Base-by-base conservation (phyloP, 805 yeast genomes). In the Lachancea dasiensis region DNA sequence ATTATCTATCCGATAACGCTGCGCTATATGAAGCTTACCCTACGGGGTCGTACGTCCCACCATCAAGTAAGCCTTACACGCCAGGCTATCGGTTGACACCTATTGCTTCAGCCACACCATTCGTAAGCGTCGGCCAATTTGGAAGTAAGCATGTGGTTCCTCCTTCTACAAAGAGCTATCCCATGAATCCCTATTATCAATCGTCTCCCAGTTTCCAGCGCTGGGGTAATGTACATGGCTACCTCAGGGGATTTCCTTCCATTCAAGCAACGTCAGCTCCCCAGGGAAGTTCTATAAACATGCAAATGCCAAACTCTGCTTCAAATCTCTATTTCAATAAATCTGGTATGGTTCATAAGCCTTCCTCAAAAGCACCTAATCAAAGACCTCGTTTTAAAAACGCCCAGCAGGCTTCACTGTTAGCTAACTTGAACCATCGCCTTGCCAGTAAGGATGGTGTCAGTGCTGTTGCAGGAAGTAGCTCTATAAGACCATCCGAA, bases 71-170 rank as follows among this genome's bases (percentile, higher is more conserved):
- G 26, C 49, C 53, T 3, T 49, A 39, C 24, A 48, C 49, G 7
- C 48, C 53, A 18, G 41, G 38, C 14, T 49, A 39, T 28, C 47
- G 53, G 13, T 31, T 49, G 19, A 43, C 53, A 5, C 49, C 53
- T 1, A 39, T 46, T n/a, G 38, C 50, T 6, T 38, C 49, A 6
- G 39, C 48, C 17, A 40, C 39, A 13, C 50, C 55, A 11, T 49
- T 33, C 23, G 22, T 46, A 25, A 35, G 46, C 5, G 39, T 40
- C 27, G 34, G 49, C 6, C 46, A 39, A 21, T 39, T 37, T 17
- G 42, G 46, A 11, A 40, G 44, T 40, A 35, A 43, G 26, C 51
- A 45, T 24, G 20, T 41, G 7, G 38, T 45, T 11, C 39, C 50
- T 3, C 43, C 49, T 6, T 39, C 46, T 11, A 13, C 37, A 10